A percentile compares a stretch with the other conserved stretches of the same genome.
phyloP scores from a whole-genome alignment of 1,284 basidiomycete species.

The Heterobasidion occidentale region DNA sequence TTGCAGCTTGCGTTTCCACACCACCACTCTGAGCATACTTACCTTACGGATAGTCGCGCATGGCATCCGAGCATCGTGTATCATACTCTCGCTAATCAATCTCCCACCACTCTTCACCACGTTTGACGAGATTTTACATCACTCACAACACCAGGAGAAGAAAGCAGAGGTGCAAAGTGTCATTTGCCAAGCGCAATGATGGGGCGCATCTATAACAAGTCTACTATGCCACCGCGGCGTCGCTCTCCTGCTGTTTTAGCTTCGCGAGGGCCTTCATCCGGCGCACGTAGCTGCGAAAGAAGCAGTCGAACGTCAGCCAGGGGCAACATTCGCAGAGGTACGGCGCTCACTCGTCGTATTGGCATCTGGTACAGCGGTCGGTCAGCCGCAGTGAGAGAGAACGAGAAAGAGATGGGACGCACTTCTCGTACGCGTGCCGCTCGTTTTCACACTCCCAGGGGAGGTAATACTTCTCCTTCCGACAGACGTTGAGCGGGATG shows the following conservation, averaged over 20 bases:
- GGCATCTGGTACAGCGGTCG: conserved; percentile 49
- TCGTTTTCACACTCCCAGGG: conserved; percentile 84
- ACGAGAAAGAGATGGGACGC: conserved; percentile 21
- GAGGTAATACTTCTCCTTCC: conserved; percentile 62
- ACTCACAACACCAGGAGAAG: background rate
- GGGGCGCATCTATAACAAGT: background rate
- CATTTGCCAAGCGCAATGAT: too few species aligned
- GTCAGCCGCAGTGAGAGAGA: conserved; percentile 2
- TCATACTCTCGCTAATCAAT: background rate
- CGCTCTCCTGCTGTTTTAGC: conserved; percentile 54
- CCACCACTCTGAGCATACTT: background rate
- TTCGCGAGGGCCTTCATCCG: conserved; percentile 77
- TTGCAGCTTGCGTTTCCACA: background rate
- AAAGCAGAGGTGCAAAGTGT: too few species aligned
- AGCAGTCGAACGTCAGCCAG: conserved; percentile 3
- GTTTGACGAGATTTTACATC: background rate
- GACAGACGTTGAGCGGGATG: conserved; percentile 80
- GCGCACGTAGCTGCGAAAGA: conserved; percentile 59
- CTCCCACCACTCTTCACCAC: background rate
- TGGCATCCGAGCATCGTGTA: background rate
- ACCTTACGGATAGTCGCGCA: background rate
- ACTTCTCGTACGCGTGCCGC: conserved; percentile 72
- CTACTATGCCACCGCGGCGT: conserved; percentile 36
- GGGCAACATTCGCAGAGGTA: background rate
- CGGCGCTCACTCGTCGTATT: conserved; percentile 76